Percentiles rank a stretch among this genome's conserved stretches.
phyloP scores from a whole-genome alignment of 139 green algal species.

The Chlamydomonas applanata region DNA sequence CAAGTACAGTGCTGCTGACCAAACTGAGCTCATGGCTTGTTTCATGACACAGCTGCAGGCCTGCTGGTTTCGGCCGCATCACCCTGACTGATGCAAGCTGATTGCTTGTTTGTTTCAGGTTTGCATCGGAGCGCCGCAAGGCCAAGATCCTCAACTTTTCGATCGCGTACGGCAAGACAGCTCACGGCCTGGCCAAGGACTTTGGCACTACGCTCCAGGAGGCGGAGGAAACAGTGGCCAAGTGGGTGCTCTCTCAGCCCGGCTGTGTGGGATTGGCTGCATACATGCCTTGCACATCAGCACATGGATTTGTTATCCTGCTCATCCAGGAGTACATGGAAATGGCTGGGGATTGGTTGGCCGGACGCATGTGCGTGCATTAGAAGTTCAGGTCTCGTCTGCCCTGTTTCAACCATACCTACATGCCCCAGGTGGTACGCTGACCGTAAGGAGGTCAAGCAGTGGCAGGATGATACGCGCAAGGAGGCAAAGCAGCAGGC shows the following conservation, averaged over 20 bases:
- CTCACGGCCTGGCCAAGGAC: conserved; percentile 91
- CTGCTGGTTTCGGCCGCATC: conserved; percentile 12
- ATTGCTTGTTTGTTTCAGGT: no score
- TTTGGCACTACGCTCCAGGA: conserved; percentile 82
- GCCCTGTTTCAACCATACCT: background rate
- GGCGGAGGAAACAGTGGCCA: conserved; percentile 85
- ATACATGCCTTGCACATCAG: background rate
- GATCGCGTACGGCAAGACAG: conserved; percentile 98
- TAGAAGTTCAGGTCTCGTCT: no score
- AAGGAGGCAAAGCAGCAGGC: conserved; percentile 33
- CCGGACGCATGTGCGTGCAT: background rate
- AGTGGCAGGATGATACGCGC: conserved; percentile 78
- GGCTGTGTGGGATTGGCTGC: background rate
- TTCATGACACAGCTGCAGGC: no score
- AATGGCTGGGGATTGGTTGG: no score
- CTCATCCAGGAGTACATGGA: no score
- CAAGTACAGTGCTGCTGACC: no score
- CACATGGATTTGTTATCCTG: background rate
- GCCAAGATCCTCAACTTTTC: conserved; percentile 98
- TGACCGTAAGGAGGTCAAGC: conserved; percentile 56
- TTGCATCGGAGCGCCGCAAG: conserved; percentile 63
- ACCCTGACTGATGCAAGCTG: no score
- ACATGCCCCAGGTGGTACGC: conserved; percentile 47
- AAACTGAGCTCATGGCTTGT: no score
- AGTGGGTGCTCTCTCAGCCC: conserved; percentile 50